phyloP scores from a whole-genome alignment of 352 stramenopile species.

The Nothophytophthora sp. region DNA sequence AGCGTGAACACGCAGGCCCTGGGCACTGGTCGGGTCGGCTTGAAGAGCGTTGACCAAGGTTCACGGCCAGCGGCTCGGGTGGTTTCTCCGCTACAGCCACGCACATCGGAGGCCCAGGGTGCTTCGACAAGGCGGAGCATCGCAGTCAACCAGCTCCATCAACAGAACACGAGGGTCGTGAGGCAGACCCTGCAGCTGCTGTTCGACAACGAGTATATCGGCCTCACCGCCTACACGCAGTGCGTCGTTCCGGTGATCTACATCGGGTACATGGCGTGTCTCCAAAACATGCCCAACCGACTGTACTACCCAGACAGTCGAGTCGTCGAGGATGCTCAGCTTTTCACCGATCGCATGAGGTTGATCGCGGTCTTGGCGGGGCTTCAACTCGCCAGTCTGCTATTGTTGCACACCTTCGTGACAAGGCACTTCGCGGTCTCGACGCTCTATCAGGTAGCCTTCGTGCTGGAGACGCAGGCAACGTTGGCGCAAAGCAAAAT shows the following conservation, averaged over 20 bases:
- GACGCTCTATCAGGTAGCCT: constrained; percentile 31
- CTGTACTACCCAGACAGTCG: constrained; percentile 19
- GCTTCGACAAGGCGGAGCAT: neutral
- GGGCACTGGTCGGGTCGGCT: neutral
- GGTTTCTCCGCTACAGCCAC: constrained; percentile 1
- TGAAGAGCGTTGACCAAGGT: neutral
- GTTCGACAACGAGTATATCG: constrained; percentile 38
- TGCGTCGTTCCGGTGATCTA: constrained; percentile 30
- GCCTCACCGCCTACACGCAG: constrained; percentile 23
- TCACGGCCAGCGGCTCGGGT: neutral
- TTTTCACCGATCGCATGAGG: constrained; percentile 7
- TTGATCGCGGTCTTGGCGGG: constrained; percentile 13
- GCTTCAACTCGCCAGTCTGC: constrained; percentile 9
- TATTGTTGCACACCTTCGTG: constrained; percentile 13
- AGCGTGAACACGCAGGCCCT: no score
- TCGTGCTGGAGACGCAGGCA: constrained; percentile 41
- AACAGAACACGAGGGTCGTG: constrained; percentile 9
- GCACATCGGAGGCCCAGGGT: no score
- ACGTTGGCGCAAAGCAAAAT: constrained; percentile 29
- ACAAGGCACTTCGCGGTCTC: constrained; percentile 12
- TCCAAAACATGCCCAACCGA: constrained; percentile 11
- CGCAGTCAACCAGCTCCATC: neutral
- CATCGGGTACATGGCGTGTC: constrained; percentile 14
- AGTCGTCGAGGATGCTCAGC: neutral
- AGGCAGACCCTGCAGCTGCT: constrained; percentile 28